Base-by-base conservation (phyloP, 805 yeast species). In the Cyberlindnera maclurae region DNA sequence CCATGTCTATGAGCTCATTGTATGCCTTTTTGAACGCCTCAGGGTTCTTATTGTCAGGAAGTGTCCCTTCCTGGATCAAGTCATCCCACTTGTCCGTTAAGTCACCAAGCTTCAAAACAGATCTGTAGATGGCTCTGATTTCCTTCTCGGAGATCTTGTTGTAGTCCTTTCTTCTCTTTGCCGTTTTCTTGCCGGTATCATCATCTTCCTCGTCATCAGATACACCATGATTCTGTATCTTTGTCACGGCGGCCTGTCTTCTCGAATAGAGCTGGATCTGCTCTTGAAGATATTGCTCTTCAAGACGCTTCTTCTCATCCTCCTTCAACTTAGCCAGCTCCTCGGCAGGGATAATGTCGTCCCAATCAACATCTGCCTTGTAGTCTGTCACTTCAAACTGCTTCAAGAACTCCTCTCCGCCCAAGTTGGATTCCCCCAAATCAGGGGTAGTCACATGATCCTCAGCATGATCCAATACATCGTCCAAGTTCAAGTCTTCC, bases 361-460 rank as follows among this genome's bases (percentile, higher is more conserved):
- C 97, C 99, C 99, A 93, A 47, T 88, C 94, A 44, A 90, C 88
- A 60, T 90, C 96, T 1, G 98, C 97, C 65, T 93, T 93, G 61
- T 89, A 94, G 59, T 93, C 98, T 0, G 99, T 93, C 38, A 93
- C 98, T 63, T 93, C 98, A 59, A 93, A 93, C 63, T 93, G 99
- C 55, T 79, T 87, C 64, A 93, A 71, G 57, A 93, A 93, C 64
- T 93, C 99, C 61, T 93, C 99, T 41, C 97, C 96, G 43, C 99
- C 99, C 39, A 93, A 70, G 54, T 93, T 94, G n/a, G 96, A 85
- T 55, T 93, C 97, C 5, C 97, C 97, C 15, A 93, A 62, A 29
- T 93, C 98, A 0, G 97, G 97, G 0, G 97, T 84, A 0, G 97
- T 93, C 26, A 83, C 77, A 57, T 93, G 97, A 58, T 93, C 97